These are phyloP conservation scores for Hypoxylon sp. DNA, from an alignment of 2,329 filamentous ascomycete species.

Conservation along the genomic window DNA sequence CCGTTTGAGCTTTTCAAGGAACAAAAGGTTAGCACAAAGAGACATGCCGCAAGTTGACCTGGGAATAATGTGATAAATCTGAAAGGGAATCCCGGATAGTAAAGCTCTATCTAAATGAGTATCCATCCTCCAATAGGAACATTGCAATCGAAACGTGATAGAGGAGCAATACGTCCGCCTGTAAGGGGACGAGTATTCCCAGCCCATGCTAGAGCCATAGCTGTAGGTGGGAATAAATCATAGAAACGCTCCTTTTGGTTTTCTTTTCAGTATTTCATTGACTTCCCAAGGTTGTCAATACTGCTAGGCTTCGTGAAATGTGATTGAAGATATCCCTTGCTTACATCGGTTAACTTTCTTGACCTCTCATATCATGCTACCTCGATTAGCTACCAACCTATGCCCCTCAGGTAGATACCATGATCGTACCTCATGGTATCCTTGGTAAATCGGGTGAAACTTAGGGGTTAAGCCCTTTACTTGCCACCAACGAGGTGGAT, in stretches of 20 bases:
- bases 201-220: neutral
- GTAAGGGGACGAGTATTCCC: neutral
- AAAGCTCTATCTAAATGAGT: neutral
- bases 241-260: neutral
- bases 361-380: neutral
- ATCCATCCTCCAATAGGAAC: conserved; percentile 3
- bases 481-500: neutral
- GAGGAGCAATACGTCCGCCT: neutral
- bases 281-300: neutral
- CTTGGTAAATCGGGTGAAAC: neutral
- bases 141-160: conserved; percentile 3
- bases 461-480: neutral
- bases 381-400: neutral
- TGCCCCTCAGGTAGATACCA: neutral
- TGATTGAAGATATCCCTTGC: neutral
- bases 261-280: neutral
- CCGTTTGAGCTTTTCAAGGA: neutral
- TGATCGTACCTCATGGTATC: neutral
- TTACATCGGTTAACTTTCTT: neutral
- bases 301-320: too few relatives aligned
- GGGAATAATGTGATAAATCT: neutral
- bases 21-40: neutral
- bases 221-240: neutral
- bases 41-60: neutral
- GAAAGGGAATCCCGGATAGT: neutral